Evolutionary conservation across 2,329 filamentous ascomycete genomes (phyloP).

Genomic region (Claviceps fusiformis): DNA sequence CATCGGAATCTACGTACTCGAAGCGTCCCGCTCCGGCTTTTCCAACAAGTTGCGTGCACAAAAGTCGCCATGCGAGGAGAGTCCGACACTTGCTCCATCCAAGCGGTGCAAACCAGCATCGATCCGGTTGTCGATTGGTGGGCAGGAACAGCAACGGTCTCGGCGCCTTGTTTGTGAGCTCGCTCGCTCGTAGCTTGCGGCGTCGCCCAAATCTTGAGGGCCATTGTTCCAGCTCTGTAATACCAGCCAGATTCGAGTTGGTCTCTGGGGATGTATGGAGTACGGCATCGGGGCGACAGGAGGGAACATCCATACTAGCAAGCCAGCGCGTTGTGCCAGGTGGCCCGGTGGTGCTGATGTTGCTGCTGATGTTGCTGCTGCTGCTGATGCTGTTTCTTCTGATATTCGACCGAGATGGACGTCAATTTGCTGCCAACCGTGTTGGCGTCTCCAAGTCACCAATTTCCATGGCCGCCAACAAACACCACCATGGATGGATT

Average conservation of each 20-base stretch:
- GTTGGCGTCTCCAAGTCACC: not conserved
- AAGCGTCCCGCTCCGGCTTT: not conserved
- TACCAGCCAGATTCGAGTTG: not conserved
- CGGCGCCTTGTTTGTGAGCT: not conserved
- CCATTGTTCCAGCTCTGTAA: not conserved
- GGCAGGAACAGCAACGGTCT: not conserved
- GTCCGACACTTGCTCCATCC: not conserved
- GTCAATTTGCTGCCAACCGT: not conserved
- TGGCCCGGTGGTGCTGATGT: not conserved
- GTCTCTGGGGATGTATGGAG: too few relatives aligned
- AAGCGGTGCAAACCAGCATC: not conserved
- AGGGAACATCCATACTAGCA: not conserved
- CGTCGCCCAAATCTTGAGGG: not conserved
- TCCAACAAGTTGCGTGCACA: too few relatives aligned
- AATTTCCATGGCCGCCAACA: not conserved
- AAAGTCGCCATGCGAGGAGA: not conserved
- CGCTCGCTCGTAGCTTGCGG: too few relatives aligned
- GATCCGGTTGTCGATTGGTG: not conserved
- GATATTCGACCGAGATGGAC: too few relatives aligned
- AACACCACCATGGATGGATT: not conserved
- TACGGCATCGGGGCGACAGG: not conserved
- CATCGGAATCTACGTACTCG: not conserved
- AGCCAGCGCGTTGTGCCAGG: not conserved
- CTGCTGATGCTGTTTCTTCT: not conserved
- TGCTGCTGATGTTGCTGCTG: not conserved